These are phyloP conservation scores for Paecilomyces sp. DNA, from an alignment of 2,329 filamentous ascomycete species.

Conservation along the genomic window DNA sequence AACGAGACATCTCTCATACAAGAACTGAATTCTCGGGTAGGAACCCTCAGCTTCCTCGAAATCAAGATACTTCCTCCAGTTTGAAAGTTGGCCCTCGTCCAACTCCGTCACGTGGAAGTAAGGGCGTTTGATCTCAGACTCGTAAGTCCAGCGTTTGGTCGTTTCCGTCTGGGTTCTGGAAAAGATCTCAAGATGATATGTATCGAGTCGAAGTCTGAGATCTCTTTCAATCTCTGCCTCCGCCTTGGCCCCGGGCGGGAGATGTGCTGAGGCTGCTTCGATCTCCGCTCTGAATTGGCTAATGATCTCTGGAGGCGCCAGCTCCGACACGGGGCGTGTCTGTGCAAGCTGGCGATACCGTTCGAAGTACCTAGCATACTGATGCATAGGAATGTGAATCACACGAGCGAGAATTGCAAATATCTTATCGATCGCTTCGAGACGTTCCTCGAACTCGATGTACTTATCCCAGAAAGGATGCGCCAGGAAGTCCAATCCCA, in stretches of 20 bases:
- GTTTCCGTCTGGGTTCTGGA: conserved; percentile 77
- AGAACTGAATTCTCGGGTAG: conserved; percentile 64
- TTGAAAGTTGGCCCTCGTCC: conserved; percentile 72
- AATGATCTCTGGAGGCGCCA: conserved; percentile 63
- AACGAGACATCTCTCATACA: conserved; percentile 91
- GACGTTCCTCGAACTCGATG: conserved; percentile 88
- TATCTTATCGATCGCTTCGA: conserved; percentile 76
- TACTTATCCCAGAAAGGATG: conserved; percentile 99
- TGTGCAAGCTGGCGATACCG: conserved; percentile 74
- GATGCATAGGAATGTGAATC: conserved; percentile 87
- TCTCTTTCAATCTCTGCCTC: conserved; percentile 79
- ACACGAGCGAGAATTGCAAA: conserved; percentile 77
- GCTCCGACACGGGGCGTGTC: conserved; percentile 62
- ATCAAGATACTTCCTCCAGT: conserved; percentile 95
- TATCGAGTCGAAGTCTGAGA: conserved; percentile 71
- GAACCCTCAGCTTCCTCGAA: conserved; percentile 86
- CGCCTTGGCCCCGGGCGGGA: conserved; percentile 43
- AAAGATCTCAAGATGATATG: conserved; percentile 73
- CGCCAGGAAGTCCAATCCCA: conserved; percentile 87
- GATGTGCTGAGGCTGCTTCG: conserved; percentile 44
- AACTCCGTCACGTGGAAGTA: conserved; percentile 96
- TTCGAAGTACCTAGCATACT: conserved; percentile 92
- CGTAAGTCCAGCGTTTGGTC: conserved; percentile 88
- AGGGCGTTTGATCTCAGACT: conserved; percentile 87
- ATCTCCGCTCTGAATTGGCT: conserved; percentile 65